Evolutionary conservation across 345 rosid species (phyloP), one percentile per base, ranked within the genome.

Genomic region (Clausena lansium): DNA sequence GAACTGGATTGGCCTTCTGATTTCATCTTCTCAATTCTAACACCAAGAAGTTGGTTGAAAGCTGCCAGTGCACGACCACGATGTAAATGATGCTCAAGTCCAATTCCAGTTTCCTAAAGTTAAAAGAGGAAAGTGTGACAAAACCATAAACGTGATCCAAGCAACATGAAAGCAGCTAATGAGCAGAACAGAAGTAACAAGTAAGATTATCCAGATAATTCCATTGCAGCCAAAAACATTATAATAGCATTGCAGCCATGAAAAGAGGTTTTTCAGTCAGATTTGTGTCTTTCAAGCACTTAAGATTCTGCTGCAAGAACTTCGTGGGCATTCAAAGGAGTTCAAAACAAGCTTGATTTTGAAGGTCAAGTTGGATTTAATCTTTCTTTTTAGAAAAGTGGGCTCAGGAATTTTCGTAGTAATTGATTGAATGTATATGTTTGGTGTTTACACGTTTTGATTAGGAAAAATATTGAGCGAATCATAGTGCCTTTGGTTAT

Each of bases 41-140:
- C 84, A 60, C 86, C 88, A 73, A 96, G 91, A 83, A 96, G 86
- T 77, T 90, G 88, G 81, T 90, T 91, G 84, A 96, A 96, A 66
- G 99, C 98, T 74, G 99, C 97, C 67, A 96, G 88, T 14, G 98
- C 90, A 74, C 99, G 98, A 64, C 99, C 98, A 76, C 99, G 99
- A 86, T 94, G 93, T 87, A 96, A 87, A 85, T 89, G 91, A 74
- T 93, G 97, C 82, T 96, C 98, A 83, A 96, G 87, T 76, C 98
- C 94, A 73, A 85, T 87, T 80, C 92, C 95, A 64, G 90, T 88
- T 87, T 92, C 98, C 99, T 96, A 80, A 78, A 78, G 80, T 72
- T 45, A 78, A 67, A 65, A 17, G 55, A 36, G 33, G 69, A 41
- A 25, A 30, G 45, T 19, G 15, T 60, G 25, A 63, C 36, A 25